Percentiles rank a stretch among this genome's conserved stretches.
Conservation (phyloP, 441 rosid species). For the Adansonia madagascariensis region DNA sequence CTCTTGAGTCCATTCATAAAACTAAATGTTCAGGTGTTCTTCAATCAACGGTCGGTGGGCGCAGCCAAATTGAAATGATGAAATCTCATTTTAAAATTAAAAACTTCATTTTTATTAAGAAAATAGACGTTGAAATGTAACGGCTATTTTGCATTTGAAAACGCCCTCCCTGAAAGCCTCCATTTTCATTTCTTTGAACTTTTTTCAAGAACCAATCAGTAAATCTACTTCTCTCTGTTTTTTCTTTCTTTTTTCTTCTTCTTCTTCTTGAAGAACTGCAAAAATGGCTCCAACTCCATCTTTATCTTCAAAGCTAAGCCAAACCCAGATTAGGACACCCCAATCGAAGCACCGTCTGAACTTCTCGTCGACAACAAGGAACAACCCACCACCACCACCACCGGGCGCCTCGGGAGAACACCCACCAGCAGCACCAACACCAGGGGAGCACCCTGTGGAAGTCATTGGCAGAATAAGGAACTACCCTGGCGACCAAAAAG, state of each 20-base stretch:
- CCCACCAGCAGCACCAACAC: conserved; percentile 12
- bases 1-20: too few relatives aligned
- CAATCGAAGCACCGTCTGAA: conserved; percentile 1
- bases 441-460: conserved; percentile 83
- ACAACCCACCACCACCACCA: conserved; percentile 39
- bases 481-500: conserved; percentile 60
- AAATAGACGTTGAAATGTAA: neutral
- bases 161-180: neutral
- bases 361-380: neutral
- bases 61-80: too few relatives aligned
- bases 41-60: too few relatives aligned
- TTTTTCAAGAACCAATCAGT: neutral
- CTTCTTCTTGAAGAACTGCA: neutral
- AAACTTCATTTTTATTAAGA: neutral
- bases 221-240: neutral
- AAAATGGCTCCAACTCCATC: neutral
- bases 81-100: too few relatives aligned
- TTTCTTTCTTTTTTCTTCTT: neutral
- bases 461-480: conserved; percentile 85
- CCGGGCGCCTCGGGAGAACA: too few relatives aligned
- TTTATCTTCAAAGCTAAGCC: neutral
- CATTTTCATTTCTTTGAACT: neutral
- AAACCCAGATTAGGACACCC: neutral
- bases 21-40: too few relatives aligned
- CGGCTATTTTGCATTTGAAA: neutral